These are phyloP conservation scores for Ceratobasidium sp. DNA, from an alignment of 1,284 basidiomycete species.

Conservation along the genomic window DNA sequence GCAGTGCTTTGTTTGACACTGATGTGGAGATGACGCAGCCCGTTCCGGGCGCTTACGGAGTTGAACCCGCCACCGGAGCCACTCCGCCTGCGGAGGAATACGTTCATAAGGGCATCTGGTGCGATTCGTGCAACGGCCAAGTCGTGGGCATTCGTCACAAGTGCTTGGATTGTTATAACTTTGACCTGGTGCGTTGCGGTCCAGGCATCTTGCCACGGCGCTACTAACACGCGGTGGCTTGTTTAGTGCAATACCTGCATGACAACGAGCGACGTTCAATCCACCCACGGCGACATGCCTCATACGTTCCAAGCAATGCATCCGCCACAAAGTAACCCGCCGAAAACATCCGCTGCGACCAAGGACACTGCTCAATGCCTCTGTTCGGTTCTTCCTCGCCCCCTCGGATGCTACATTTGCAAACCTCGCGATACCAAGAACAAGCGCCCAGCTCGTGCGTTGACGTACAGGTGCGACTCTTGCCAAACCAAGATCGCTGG, in stretches of 20 bases:
- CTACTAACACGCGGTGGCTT: conserved; percentile 17
- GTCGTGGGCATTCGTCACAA: conserved; percentile 51
- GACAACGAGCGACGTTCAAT: conserved; percentile 36
- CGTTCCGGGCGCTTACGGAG: conserved; percentile 16
- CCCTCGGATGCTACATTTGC: conserved; percentile 37
- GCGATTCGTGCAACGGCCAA: conserved; percentile 50
- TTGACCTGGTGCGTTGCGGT: conserved; percentile 48
- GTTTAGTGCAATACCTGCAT: conserved; percentile 43
- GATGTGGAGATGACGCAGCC: conserved; percentile 44
- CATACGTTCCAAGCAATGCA: conserved; percentile 42
- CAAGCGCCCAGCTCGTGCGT: neutral
- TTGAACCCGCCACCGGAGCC: conserved; percentile 19
- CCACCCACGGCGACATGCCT: conserved; percentile 41
- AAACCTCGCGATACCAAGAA: conserved; percentile 20
- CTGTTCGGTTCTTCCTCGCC: conserved; percentile 38
- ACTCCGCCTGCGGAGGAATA: conserved; percentile 40
- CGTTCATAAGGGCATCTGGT: conserved; percentile 48
- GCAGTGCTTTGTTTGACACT: conserved; percentile 30
- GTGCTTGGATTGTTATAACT: conserved; percentile 51
- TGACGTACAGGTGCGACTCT: conserved; percentile 43
- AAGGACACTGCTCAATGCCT: conserved; percentile 15
- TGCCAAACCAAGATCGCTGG: conserved; percentile 49
- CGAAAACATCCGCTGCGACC: conserved; percentile 3
- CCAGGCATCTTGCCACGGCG: neutral
- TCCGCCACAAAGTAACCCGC: conserved; percentile 21